phyloP scores from a whole-genome alignment of 345 rosid genomes.

The Sisymbrium altissimum region DNA sequence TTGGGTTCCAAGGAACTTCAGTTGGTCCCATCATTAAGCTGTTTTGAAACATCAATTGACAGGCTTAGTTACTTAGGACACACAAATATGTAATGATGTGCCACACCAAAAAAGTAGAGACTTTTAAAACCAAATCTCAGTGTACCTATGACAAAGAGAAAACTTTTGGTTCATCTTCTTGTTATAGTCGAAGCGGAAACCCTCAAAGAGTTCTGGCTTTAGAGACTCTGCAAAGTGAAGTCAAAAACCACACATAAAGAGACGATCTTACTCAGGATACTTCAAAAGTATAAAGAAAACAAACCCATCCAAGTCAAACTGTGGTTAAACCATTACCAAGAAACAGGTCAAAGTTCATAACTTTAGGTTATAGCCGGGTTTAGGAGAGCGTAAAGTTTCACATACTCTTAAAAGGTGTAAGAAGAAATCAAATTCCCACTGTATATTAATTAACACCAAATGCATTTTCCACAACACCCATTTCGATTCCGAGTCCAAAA shows the following conservation, averaged over 20 bases:
- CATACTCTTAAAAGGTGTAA: too few relatives aligned
- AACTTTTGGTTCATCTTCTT: constrained; percentile 69
- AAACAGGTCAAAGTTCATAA: neutral
- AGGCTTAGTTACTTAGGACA: neutral
- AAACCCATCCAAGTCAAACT: neutral
- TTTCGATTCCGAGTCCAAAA: neutral
- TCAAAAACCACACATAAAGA: neutral
- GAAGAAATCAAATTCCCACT: neutral
- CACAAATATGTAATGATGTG: neutral
- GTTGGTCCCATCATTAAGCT: constrained; percentile 76
- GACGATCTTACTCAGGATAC: neutral
- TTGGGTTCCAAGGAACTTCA: constrained; percentile 48
- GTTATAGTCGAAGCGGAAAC: constrained; percentile 74
- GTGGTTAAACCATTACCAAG: neutral
- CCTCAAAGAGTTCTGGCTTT: constrained; percentile 87
- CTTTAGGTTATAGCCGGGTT: neutral
- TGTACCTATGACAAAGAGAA: neutral
- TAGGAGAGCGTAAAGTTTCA: neutral
- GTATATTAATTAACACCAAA: neutral
- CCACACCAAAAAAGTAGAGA: neutral
- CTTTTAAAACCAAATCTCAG: neutral
- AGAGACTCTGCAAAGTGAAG: constrained; percentile 59
- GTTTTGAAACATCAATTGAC: constrained; percentile 6
- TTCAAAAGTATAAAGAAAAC: neutral
- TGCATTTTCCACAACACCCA: neutral